These are phyloP conservation scores for Pyrenopolyporus hunteri DNA, from an alignment of 495 filamentous ascomycete genomes.

Conservation along the genomic window DNA sequence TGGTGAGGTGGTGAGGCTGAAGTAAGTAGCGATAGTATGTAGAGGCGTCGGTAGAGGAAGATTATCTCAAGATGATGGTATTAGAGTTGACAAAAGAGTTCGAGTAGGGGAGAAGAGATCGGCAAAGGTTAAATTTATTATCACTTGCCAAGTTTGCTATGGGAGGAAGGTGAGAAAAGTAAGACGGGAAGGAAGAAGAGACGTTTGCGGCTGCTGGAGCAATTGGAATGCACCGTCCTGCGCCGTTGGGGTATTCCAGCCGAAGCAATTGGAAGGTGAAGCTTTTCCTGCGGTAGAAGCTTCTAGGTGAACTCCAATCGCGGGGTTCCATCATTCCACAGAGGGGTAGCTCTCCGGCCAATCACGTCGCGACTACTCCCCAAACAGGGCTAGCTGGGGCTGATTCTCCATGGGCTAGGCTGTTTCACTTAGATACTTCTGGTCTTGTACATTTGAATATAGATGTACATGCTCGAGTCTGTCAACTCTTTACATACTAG, in stretches of 20 bases:
- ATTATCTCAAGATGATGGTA: background rate
- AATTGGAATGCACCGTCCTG: slow-evolving; percentile 28
- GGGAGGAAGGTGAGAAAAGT: background rate
- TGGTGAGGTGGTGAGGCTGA: slow-evolving; percentile 1
- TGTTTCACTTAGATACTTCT: too few relatives aligned
- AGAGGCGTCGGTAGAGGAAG: background rate
- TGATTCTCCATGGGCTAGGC: too few relatives aligned
- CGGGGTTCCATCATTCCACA: slow-evolving; percentile 18
- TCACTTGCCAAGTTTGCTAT: slow-evolving; percentile 1
- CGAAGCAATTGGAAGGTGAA: slow-evolving; percentile 27
- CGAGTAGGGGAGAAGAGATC: background rate
- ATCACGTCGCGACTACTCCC: background rate
- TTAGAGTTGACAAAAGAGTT: background rate
- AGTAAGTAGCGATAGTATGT: background rate
- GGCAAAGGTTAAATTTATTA: too few relatives aligned
- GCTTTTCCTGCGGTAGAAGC: slow-evolving; percentile 34
- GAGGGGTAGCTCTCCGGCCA: background rate
- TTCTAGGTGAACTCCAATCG: slow-evolving; percentile 38
- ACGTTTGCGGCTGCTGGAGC: slow-evolving; percentile 20
- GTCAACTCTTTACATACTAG: too few relatives aligned
- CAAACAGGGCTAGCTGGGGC: background rate
- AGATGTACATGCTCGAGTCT: too few relatives aligned
- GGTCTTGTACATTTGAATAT: too few relatives aligned
- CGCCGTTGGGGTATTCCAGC: slow-evolving; percentile 3
- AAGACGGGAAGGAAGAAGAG: background rate